A percentile compares a stretch with the other conserved stretches of the same genome.
These are phyloP conservation scores for Pestalotiopsis sp. DNA, from an alignment of 2,329 filamentous ascomycete species.

Conservation along the genomic window DNA sequence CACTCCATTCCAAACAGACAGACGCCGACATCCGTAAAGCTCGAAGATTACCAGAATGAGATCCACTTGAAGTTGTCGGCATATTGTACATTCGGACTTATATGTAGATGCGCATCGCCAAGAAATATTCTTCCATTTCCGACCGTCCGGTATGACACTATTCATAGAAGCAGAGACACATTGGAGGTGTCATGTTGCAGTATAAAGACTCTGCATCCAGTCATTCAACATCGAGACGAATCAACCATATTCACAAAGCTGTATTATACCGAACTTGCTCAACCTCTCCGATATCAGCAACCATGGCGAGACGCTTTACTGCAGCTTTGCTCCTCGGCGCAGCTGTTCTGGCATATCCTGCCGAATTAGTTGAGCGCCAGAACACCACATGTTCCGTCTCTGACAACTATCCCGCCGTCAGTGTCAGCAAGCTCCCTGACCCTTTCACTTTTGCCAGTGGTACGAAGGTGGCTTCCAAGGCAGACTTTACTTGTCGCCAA, in stretches of 20 bases:
- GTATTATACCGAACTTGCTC: not conserved
- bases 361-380: conserved; percentile 38
- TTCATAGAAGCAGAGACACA: not conserved
- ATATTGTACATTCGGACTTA: not conserved
- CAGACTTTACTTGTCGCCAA: conserved; percentile 50
- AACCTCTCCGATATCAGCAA: not conserved
- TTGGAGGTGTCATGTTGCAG: not conserved
- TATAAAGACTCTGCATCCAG: not conserved
- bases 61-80: not conserved
- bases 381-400: conserved; percentile 38
- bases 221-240: not conserved
- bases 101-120: not conserved
- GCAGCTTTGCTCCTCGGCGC: conserved; percentile 35
- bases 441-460: conserved; percentile 51
- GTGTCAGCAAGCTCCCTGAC: conserved; percentile 44
- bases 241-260: too few relatives aligned
- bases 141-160: not conserved
- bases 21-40: not conserved
- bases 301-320: conserved; percentile 29
- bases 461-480: conserved; percentile 45
- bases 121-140: not conserved
- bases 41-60: not conserved
- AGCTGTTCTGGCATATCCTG: conserved; percentile 33
- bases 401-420: conserved; percentile 38
- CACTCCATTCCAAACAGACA: not conserved